Evolutionary conservation across 306 rosid species (phyloP), one percentile per base, ranked within the genome.

Genomic region (Parietaria judaica): DNA sequence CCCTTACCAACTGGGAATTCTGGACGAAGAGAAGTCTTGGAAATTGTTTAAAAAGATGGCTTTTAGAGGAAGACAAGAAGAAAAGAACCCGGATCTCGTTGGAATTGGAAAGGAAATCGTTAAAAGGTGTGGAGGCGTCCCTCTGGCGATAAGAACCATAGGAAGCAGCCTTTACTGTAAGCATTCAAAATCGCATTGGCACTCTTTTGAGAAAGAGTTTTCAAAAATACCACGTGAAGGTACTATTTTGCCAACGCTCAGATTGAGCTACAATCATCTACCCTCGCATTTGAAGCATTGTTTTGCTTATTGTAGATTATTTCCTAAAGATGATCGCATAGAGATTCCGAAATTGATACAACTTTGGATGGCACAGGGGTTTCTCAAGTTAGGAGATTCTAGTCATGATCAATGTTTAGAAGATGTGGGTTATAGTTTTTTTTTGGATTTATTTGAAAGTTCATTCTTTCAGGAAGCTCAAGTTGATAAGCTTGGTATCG

Each of bases 301-400:
- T 12, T 58, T 58, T 38, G 46, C 35, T 4, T 36, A 36, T 39
- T 58, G 63, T 62, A 34, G 11, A 34, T 41, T 62, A 8, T 62
- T 62, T 49, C 66, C 55, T 34, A 47, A 49, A 34, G 66, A 31
- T 36, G 8, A 49, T 49, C 12, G 14, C 17, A 47, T 62, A 8
- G 10, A 37, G 4, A 13, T 11, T 1, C 13, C 8, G 3, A n/a
- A 4, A 13, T 13, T 58, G 9, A 58, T 58, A 14, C 9, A 58
- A 6, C 17, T 58, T 11, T 58, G 63, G 63, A 58, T 58, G 63
- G 46, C 49, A 4, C 48, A 36, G 7, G 63, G 63, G 2, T 58
- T 56, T 35, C 31, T 56, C 11, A 56, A 6, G 41, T 31, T 14
- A 17, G 7, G 41, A 35, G n/a, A 58, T 39, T 9, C 31, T 12